phyloP scores from a whole-genome alignment of 2,329 filamentous ascomycete genomes.

The Annulohypoxylon truncatum region DNA sequence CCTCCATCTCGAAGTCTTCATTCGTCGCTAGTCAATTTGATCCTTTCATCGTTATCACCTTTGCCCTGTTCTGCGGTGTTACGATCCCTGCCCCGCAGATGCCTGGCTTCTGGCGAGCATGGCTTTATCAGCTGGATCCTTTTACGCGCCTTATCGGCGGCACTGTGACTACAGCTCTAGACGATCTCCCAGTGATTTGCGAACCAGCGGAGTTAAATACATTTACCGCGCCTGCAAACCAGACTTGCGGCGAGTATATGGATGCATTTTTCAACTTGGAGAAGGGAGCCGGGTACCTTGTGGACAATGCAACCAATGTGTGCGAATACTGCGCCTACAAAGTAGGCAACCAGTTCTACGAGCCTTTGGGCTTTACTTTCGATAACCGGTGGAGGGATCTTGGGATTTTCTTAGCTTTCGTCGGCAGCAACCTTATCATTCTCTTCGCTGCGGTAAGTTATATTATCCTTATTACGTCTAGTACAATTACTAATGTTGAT shows the following conservation, averaged over 20 bases:
- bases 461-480: background rate
- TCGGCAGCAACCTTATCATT: conserved; percentile 80
- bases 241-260: conserved; percentile 83
- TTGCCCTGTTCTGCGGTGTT: conserved; percentile 88
- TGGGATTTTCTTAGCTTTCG: conserved; percentile 80
- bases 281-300: conserved; percentile 78
- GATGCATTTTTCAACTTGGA: conserved; percentile 68
- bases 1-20: conserved; percentile 79
- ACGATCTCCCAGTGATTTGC: conserved; percentile 73
- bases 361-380: conserved; percentile 73
- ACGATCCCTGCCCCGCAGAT: conserved; percentile 83
- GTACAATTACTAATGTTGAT: conserved; percentile 31
- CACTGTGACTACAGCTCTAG: conserved; percentile 82
- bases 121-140: conserved; percentile 85
- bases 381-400: conserved; percentile 81
- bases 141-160: conserved; percentile 85
- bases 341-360: conserved; percentile 83
- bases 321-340: conserved; percentile 88
- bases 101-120: conserved; percentile 80
- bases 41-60: conserved; percentile 84
- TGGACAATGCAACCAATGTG: conserved; percentile 70
- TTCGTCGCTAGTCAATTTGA: conserved; percentile 85
- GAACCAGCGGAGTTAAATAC: conserved; percentile 69
- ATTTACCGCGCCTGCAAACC: conserved; percentile 74
- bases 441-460: conserved; percentile 63